Base-by-base conservation (phyloP, 306 rosid genomes). In the Sicyos edulis region DNA sequence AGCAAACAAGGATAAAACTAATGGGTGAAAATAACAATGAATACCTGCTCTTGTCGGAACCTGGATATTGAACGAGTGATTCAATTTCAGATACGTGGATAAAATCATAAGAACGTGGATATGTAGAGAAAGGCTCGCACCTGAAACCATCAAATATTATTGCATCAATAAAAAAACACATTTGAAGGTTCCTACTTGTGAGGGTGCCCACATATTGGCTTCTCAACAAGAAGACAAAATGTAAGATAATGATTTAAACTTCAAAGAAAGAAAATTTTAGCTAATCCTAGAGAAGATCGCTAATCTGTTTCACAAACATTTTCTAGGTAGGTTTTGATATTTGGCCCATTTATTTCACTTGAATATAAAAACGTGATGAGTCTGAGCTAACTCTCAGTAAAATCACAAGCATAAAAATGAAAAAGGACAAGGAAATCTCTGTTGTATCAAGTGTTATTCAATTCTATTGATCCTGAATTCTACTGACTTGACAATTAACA, bases 51-150 rank as follows among this genome's bases (percentile, higher is more conserved):
- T 87, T 87, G 42, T 90, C 82, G 45, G 95, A 82, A 77, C 79
- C 84, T 74, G 82, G 85, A 83, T 85, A 85, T 71, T 84, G 86
- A 73, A 80, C 76, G 75, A 95, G 99, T 34, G 95, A 95, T 73
- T 89, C 96, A 75, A 95, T 87, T 77, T 80, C 80, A 40, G 89
- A n/a, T 45, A 88, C 96, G 42, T 95, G 99, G 80, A 95, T 87
- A 70, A 95, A 82, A 64, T 95, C 99, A 69, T 95, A 91, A 47
- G 89, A 79, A 54, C 99, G 97, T 45, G 99, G 99, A 80, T 95
- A 95, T 0, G 99, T 95, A 14, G 99, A 95, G 88, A 95, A 95
- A 54, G 99, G 99, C 80, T 95, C 99, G 59, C 99, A 95, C 99
- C 99, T 95, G 81, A 71, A 79, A 32, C 70, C 68, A 78, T 72